phyloP scores from a whole-genome alignment of 192 early-diverging fungal species.

The Lobosporangium transversale region DNA sequence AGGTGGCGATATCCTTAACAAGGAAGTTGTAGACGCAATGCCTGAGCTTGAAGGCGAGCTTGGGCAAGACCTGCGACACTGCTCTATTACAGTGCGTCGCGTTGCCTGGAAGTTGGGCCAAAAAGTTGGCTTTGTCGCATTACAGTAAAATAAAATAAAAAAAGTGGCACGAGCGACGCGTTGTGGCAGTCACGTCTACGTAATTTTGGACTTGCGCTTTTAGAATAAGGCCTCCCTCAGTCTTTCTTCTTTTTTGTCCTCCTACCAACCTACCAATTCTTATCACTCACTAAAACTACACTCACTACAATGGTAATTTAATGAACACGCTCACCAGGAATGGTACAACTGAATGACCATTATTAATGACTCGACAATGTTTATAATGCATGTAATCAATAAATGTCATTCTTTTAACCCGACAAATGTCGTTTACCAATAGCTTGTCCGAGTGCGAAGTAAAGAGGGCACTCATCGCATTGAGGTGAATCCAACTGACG shows the following conservation, averaged over 20 bases:
- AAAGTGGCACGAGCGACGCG: neutral
- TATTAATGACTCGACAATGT: too few species aligned
- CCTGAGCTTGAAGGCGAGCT: constrained; percentile 14
- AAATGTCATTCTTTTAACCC: too few species aligned
- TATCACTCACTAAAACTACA: neutral
- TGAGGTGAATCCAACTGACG: constrained; percentile 65
- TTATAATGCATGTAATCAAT: neutral
- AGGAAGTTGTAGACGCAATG: constrained; percentile 4
- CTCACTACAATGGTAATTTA: constrained; percentile 4
- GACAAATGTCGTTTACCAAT: constrained; percentile 1
- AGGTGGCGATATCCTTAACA: constrained; percentile 22
- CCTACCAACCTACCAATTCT: neutral
- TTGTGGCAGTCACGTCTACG: constrained; percentile 13
- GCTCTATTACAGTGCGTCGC: constrained; percentile 14
- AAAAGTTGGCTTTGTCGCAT: constrained; percentile 26
- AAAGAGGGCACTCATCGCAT: constrained; percentile 76
- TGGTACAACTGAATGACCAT: constrained; percentile 2
- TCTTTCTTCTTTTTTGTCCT: neutral
- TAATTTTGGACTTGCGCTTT: neutral
- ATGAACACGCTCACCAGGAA: neutral
- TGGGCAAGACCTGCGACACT: constrained; percentile 20
- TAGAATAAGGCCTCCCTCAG: neutral
- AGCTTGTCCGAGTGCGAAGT: constrained; percentile 77
- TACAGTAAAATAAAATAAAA: constrained; percentile 2
- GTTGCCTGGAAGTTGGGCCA: constrained; percentile 40